Base-by-base conservation (phyloP, 805 yeast species). In the Metschnikowia shivogae region DNA sequence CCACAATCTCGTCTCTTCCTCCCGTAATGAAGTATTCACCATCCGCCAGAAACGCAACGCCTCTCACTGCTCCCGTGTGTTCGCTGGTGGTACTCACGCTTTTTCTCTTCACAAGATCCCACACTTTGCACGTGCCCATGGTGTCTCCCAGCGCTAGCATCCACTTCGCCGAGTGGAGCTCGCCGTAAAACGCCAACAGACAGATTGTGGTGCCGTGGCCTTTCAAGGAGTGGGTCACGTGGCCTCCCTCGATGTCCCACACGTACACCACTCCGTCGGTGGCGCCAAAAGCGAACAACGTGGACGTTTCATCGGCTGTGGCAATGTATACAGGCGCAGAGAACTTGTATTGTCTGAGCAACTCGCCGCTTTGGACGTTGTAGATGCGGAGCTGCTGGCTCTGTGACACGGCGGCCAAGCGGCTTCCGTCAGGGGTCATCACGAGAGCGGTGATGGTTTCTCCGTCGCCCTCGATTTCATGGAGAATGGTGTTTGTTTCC, bases 181-280 rank as follows among this genome's bases (percentile, higher is more conserved):
- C 81, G 9, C 97, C 97, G 60, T 76, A 76, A 62, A 93, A 89
- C 1, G 60, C 49, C 44, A 92, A 63, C 4, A 93, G 80, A 37
- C 95, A 84, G 34, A 92, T 75, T 2, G 95, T 85, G 10, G 93
- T 83, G 17, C 96, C 95, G 62, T 93, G 99, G 1, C 99, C 98
- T 62, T 86, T 85, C 46, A 93, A 75, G 11, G 88, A 82, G 64
- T 93, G 99, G 0, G 99, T 93, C 3, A 85, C 79, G 53, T 77
- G 88, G 1, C 93, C 90, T 30, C 89, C 89, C 52, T 82, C 90
- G 31, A 93, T 76, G 63, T 93, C 99, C 84, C 95, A 89, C 1
- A 93, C 95, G 36, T 87, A 82, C 13, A 90, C 85, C 34, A 82
- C 77, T 39, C 99, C 98, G 64, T 93, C 99, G 0, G 97, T 86